Base-by-base conservation (phyloP, 192 early-diverging fungal species). In the Umbelopsis ramanniana region DNA sequence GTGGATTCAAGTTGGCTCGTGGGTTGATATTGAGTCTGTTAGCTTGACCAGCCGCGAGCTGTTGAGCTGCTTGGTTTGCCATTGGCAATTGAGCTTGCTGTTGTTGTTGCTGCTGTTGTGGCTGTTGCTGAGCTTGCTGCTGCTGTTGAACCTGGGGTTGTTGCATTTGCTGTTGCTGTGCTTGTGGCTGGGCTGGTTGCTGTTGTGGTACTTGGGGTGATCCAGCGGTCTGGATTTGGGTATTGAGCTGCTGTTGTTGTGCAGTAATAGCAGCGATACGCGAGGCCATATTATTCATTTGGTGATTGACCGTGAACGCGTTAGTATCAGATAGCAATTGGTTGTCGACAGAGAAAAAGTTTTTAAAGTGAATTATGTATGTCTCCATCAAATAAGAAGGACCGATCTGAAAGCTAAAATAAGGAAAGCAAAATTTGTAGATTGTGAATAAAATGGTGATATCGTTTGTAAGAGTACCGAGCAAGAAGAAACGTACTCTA, bases 401-500 rank as follows among this genome's bases (percentile, higher is more conserved):
- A 6, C 79, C 79, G 35, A 81, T 72, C 24, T 68, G 45, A 40
- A 81, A 81, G 38, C 78, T 80, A 43, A 43, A 43, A 43, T 1
- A 43, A 43, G 6, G 6, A 29, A 29, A 29, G 29, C 29, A 29
- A 3, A 29, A 29, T 2, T 29, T 1, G 29, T 29, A n/a, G n/a
- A n/a, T n/a, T n/a, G n/a, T 29, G 29, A 29, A 29, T 29, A 29
- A 43, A 43, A 43, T 11, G 40, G 40, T 43, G 35, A 40, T 46
- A 21, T 15, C 10, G 57, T n/a, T 26, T 47, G n/a, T 14, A 63
- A 38, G 22, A 55, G 40, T 19, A 46, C 9, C 7, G 6, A 24
- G 7, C 5, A 37, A 1, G 11, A 19, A 26, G 23, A 0, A n/a
- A 69, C 77, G 33, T 86, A 92, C 83, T 81, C 83, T 66, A 84